Conservation (phyloP, 257 asterid species). For the Nicotiana sylvestris region DNA sequence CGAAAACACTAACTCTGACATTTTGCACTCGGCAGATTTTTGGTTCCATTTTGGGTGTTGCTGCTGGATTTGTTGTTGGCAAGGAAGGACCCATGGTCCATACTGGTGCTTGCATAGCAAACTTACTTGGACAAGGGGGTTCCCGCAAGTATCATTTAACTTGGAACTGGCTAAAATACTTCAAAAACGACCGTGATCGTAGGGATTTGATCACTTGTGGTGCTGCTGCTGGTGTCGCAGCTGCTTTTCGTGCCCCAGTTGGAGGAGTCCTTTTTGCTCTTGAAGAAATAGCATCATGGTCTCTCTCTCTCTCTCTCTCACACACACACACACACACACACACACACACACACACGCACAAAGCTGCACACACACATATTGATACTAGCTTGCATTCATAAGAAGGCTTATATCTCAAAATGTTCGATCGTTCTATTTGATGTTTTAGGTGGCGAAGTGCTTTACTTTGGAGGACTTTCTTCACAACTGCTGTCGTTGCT, state of each 20-base stretch:
- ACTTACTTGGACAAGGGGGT: slow-evolving; percentile 97
- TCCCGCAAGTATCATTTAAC: slow-evolving; percentile 90
- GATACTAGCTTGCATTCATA: neutral
- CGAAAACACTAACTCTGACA: neutral
- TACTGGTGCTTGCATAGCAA: slow-evolving; percentile 99
- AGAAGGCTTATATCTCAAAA: neutral
- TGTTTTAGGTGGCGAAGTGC: slow-evolving; percentile 97
- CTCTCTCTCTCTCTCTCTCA: slow-evolving; percentile 10
- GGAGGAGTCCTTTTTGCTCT: slow-evolving; percentile 99
- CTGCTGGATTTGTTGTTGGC: slow-evolving; percentile 99
- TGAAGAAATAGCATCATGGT: slow-evolving; percentile 99
- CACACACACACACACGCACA: no score
- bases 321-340: neutral
- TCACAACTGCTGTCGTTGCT: slow-evolving; percentile 97
- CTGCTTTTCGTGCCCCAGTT: slow-evolving; percentile 99
- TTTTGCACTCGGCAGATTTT: slow-evolving; percentile 50
- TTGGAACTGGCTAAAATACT: slow-evolving; percentile 89
- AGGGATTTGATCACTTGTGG: slow-evolving; percentile 99
- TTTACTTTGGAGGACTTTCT: slow-evolving; percentile 96
- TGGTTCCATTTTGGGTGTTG: slow-evolving; percentile 92
- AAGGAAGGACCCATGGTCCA: slow-evolving; percentile 99
- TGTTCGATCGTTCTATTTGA: slow-evolving; percentile 15
- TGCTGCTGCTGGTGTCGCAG: slow-evolving; percentile 99
- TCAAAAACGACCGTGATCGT: slow-evolving; percentile 90
- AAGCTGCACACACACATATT: neutral